Conservation (phyloP, 345 rosid genomes). For the Camelina sativa region DNA sequence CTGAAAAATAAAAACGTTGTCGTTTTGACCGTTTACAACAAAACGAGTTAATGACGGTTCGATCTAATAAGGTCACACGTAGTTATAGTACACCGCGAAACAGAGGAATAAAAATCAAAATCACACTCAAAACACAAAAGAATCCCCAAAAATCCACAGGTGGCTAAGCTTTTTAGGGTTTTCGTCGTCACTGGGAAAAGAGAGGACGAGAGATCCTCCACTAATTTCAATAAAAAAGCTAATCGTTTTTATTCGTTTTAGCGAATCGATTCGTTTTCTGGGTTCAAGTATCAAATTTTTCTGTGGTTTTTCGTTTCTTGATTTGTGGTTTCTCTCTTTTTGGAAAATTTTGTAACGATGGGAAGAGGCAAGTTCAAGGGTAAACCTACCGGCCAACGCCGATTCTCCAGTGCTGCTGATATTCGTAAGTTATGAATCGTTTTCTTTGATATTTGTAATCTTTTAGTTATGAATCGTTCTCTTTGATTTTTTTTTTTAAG, state of each 20-base stretch:
- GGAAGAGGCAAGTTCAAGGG: constrained; percentile 84
- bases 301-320: neutral
- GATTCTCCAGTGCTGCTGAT: constrained; percentile 73
- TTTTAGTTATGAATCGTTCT: neutral
- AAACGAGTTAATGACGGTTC: constrained; percentile 16
- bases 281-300: neutral
- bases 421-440: constrained; percentile 44
- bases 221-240: neutral
- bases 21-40: neutral
- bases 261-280: constrained; percentile 30
- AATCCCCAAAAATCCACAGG: constrained; percentile 37
- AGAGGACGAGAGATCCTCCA: constrained; percentile 46
- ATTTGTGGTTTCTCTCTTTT: constrained; percentile 9
- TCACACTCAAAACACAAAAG: neutral
- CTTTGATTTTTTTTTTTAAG: neutral
- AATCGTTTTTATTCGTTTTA: constrained; percentile 1
- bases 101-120: neutral
- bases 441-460: neutral
- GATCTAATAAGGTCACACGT: neutral
- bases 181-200: constrained; percentile 36
- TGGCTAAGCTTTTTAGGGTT: constrained; percentile 38
- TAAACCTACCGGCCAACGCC: constrained; percentile 77
- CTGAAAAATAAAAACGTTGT: neutral
- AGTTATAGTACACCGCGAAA: neutral
- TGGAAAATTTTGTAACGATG: constrained; percentile 42